Evolutionary conservation across 2,329 filamentous ascomycete genomes (phyloP), one percentile per base, ranked within the genome.

Genomic region (Neobulgaria alba): DNA sequence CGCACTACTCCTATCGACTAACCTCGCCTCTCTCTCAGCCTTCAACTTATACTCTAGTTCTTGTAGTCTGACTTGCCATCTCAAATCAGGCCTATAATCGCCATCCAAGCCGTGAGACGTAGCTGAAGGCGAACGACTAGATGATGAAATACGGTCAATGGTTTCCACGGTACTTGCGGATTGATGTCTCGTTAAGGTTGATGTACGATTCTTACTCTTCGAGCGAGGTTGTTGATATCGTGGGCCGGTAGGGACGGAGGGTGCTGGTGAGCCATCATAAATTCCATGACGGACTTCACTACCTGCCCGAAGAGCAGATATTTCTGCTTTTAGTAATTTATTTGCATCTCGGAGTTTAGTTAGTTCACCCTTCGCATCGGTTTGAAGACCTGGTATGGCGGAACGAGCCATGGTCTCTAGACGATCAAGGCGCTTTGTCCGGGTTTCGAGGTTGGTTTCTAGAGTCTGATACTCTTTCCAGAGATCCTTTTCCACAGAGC

Each of bases 1-100:
- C 19, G 90, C 90, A 17, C 87, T 88, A 35, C 75, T 82, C 3
- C 92, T 77, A 63, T 98, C 92, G 43, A 94, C 68, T 39, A 93
- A 68, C 33, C 92, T 69, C 1, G 81, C 88, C 62, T 96, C 92
- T 10, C 92, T 70, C 65, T 98, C 92, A 33, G 85, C 80, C 61
- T 95, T 94, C 14, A 98, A 69, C 53, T 93, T 78, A 50, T 82
- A 75, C 67, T 98, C 92, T 52, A 96, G 68, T 58, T 96, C 89
- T 42, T 86, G 79, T 23, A 96, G 69, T 5, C 92, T 70, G 48
- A 94, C 76, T 49, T 93, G 79, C 86, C 87, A 95, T 51, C 83
- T 77, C 50, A 54, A 38, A 41, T 59, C 57, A 5, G 85, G 81
- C 52, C 90, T 82, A 29, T 68, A 69, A 2, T 67, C 65, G n/a